Base-by-base conservation (phyloP, 176 grass and related monocot genomes). In the Carex parvula region DNA sequence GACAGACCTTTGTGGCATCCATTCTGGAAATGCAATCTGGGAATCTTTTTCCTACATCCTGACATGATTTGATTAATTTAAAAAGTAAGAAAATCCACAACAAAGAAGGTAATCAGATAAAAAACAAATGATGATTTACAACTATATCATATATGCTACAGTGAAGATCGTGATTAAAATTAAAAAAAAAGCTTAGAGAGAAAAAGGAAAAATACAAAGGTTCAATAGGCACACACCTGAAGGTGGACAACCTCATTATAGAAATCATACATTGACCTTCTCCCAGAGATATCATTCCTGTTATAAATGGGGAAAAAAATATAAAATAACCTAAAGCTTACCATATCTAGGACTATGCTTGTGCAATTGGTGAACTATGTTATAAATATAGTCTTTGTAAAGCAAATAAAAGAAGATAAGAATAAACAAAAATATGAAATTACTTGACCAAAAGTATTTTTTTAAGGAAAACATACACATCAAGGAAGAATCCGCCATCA, bases 401-500 rank as follows among this genome's bases (percentile, higher is more conserved):
- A 32, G 3, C 22, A 54, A 55, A 55, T 16, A 16, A 30, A 2
- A 15, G 11, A 5, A 54, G 10, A 14, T 30, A 76, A 76, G 11
- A 32, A 21, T 15, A 54, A 56, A 76, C 22, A 64, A 24, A 61
- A 22, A 60, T 62, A 64, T 1, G 24, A 87, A 12, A 52, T 79
- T 24, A 84, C 37, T 62, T 17, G 8, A 29, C 26, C 42, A 52
- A 61, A 18, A 70, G 46, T 15, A 0, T 24, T 16, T 3, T 5
- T 18, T 32, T n/a, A 41, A 5, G 14, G 68, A 65, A 44, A 71
- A 79, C 87, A 88, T 90, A 94, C 92, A 13, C 30, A 26, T 94
- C 60, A 82, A 97, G 76, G 82, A 97, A 97, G 83, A 97, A 97
- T 0, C 90, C 94, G 88, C 87, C 94, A 85, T 94, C 94, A 61